Evolutionary conservation across 2,329 filamentous ascomycete genomes (phyloP).

Genomic region (Aspergillus hortae): DNA sequence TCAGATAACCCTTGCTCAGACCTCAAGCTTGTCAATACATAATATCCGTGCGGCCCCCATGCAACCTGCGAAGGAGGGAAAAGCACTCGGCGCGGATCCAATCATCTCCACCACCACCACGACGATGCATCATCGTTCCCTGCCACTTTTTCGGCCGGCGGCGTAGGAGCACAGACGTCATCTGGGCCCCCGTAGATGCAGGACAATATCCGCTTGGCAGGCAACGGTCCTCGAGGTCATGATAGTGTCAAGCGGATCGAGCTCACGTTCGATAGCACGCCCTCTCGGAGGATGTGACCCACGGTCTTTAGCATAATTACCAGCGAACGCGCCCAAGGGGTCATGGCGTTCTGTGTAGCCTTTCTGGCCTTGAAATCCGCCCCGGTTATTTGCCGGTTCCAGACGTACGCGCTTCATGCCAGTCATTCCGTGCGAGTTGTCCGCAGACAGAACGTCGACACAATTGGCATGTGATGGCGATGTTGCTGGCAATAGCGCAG

Average conservation of each 20-base stretch:
- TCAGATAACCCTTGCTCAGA: background rate
- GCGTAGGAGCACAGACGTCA: conserved; percentile 12
- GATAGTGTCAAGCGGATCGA: conserved; percentile 7
- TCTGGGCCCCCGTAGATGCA: conserved; percentile 12
- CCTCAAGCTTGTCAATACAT: conserved; percentile 1
- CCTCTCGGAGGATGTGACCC: no score
- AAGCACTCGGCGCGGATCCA: background rate
- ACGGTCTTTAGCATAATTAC: background rate
- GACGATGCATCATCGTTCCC: background rate
- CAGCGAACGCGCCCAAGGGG: background rate
- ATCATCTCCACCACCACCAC: background rate
- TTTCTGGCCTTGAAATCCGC: background rate
- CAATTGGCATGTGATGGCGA: conserved; percentile 1
- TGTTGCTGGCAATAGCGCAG: background rate
- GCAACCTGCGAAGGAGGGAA: background rate
- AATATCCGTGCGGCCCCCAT: background rate
- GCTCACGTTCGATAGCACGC: background rate
- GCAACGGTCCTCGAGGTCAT: conserved; percentile 11
- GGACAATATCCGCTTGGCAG: conserved; percentile 12
- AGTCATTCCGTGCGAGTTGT: background rate
- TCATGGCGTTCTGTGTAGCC: conserved; percentile 3
- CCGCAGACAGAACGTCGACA: background rate
- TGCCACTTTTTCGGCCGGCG: conserved; percentile 5
- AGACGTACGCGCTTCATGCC: background rate
- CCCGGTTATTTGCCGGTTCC: background rate